Evolutionary conservation across 1,284 basidiomycete species (phyloP).

Genomic region (Schizophyllum amplum): DNA sequence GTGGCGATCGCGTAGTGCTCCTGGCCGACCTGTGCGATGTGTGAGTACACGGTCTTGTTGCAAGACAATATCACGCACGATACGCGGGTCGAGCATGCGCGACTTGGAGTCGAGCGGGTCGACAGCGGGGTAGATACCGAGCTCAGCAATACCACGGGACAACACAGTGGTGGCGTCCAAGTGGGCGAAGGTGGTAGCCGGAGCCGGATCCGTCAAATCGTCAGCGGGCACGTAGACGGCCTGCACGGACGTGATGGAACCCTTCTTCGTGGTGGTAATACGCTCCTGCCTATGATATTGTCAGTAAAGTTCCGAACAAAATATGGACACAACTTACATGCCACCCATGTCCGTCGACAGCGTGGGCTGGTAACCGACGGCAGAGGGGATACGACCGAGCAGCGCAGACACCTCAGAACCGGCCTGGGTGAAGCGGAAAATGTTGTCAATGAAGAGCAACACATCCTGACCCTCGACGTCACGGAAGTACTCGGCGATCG

Average conservation of each 20-base stretch:
- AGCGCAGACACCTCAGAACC: conserved; percentile 99
- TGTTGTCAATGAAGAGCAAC: conserved; percentile 99
- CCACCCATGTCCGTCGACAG: conserved; percentile 99
- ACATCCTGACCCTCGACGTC: conserved; percentile 99
- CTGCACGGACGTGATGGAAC: conserved; percentile 98
- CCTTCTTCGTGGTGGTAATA: conserved; percentile 99
- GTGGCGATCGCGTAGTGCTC: conserved; percentile 97
- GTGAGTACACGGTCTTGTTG: not conserved
- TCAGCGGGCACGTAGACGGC: conserved; percentile 99
- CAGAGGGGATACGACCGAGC: conserved; percentile 99
- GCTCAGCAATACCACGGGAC: conserved; percentile 98
- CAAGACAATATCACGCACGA: conserved; percentile 50
- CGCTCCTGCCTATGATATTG: conserved; percentile 73
- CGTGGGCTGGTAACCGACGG: conserved; percentile 99
- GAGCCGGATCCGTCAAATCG: conserved; percentile 99
- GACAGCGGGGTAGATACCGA: conserved; percentile 99
- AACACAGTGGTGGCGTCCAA: conserved; percentile 99
- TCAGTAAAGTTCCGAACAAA: conserved; percentile 12
- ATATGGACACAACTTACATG: conserved; percentile 64
- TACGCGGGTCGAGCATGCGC: conserved; percentile 98
- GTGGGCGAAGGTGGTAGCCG: conserved; percentile 98
- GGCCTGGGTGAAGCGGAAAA: conserved; percentile 99
- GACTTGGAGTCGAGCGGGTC: conserved; percentile 99
- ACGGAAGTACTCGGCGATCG: conserved; percentile 99
- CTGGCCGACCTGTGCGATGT: conserved; percentile 46